Conservation (phyloP, 495 filamentous ascomycete species). For the Aspergillus saccharolyticus region DNA sequence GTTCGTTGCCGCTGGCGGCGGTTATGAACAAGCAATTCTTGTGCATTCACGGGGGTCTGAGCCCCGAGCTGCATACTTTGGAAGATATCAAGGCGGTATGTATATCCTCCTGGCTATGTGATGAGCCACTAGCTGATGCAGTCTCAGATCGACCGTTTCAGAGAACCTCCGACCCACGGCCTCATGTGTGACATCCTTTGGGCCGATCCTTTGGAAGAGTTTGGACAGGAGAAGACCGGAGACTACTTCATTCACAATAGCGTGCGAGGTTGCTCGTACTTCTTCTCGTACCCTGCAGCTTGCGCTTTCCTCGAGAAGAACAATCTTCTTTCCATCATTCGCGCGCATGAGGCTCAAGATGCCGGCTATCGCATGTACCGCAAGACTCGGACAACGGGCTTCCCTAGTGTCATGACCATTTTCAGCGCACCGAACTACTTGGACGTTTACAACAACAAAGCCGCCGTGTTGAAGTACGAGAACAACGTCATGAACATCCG, state of each 20-base stretch:
- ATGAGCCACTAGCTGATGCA: slow-evolving; percentile 1
- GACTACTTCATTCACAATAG: slow-evolving; percentile 98
- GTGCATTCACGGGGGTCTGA: slow-evolving; percentile 95
- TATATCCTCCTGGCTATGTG: slow-evolving; percentile 8
- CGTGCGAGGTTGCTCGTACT: slow-evolving; percentile 97
- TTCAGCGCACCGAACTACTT: slow-evolving; percentile 98
- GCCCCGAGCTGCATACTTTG: slow-evolving; percentile 90
- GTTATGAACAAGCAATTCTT: slow-evolving; percentile 99
- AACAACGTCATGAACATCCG: slow-evolving; percentile 99
- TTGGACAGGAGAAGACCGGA: slow-evolving; percentile 95
- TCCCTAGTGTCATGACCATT: slow-evolving; percentile 99
- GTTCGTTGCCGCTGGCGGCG: slow-evolving; percentile 84
- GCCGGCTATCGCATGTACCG: slow-evolving; percentile 98
- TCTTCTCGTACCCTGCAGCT: slow-evolving; percentile 98
- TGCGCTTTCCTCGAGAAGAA: slow-evolving; percentile 98
- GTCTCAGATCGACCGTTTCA: slow-evolving; percentile 88
- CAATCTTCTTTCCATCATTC: slow-evolving; percentile 93
- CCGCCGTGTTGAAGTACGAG: slow-evolving; percentile 96
- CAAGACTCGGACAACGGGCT: slow-evolving; percentile 95
- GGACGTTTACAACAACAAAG: slow-evolving; percentile 99
- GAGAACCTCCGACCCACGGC: slow-evolving; percentile 93
- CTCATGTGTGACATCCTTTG: slow-evolving; percentile 99
- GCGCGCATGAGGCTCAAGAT: slow-evolving; percentile 98
- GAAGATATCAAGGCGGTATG: slow-evolving; percentile 85
- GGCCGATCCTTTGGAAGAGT: slow-evolving; percentile 98